Evolutionary conservation across 148 eudicot species (phyloP).

Genomic region (Tetragonia tetragonoides): DNA sequence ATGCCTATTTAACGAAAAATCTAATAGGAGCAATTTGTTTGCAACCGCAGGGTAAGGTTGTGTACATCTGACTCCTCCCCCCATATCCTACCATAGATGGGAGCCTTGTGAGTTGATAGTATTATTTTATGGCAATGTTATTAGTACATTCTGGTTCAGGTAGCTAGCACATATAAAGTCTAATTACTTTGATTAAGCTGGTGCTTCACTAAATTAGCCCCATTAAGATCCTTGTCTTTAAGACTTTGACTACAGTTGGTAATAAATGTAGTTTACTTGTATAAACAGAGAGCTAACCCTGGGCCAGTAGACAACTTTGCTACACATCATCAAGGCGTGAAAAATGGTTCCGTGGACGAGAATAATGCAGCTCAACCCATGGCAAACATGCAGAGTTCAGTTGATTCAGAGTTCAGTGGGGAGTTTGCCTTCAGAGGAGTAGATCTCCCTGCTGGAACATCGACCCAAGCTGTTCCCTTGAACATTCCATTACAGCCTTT

Average conservation of each 20-base stretch:
- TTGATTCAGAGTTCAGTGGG: constrained; percentile 47
- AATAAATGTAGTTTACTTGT: constrained; percentile 11
- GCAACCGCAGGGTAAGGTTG: neutral
- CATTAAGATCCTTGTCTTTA: neutral
- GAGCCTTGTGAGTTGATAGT: neutral
- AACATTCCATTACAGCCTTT: constrained; percentile 39
- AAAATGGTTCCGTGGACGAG: constrained; percentile 52
- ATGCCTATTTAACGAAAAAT: neutral
- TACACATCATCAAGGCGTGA: constrained; percentile 48
- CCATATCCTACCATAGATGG: neutral
- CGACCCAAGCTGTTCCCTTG: constrained; percentile 36
- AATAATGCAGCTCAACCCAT: constrained; percentile 43
- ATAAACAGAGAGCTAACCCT: constrained; percentile 59
- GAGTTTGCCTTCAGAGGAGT: constrained; percentile 38
- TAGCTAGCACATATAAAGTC: neutral
- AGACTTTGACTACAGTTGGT: neutral
- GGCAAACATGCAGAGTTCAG: constrained; percentile 39
- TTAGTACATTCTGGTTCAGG: neutral
- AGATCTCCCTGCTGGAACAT: constrained; percentile 37
- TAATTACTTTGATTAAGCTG: constrained; percentile 1
- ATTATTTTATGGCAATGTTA: neutral
- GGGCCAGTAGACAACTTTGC: constrained; percentile 55
- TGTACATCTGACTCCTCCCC: neutral
- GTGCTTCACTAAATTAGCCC: constrained; percentile 13
- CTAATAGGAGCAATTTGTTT: neutral